Evolutionary conservation across 2,329 filamentous ascomycete species (phyloP).

Genomic region (Fusarium liriodendri): DNA sequence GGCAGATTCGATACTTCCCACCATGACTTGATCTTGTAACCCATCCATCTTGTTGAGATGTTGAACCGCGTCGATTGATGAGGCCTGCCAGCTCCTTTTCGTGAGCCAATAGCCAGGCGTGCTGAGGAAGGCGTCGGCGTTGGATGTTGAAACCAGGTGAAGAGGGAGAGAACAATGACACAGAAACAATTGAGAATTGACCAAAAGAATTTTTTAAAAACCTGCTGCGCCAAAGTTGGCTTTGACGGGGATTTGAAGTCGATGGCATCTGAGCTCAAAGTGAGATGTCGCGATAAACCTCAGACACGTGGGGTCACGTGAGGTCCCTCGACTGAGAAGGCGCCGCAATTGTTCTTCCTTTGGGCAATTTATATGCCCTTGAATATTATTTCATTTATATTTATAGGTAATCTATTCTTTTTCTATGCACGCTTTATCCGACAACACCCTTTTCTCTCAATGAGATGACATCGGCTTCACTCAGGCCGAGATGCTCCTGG

Average conservation of each 20-base stretch:
- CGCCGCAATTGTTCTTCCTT: background rate
- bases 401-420: background rate
- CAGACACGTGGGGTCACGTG: constrained; percentile 36
- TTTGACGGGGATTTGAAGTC: constrained; percentile 10
- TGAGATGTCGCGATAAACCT: constrained; percentile 19
- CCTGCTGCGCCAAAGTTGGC: constrained; percentile 1
- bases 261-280: constrained; percentile 23
- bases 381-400: background rate
- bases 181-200: background rate
- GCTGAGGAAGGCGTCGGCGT: background rate
- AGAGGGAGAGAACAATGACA: background rate
- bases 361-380: background rate
- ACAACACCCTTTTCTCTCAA: constrained; percentile 77
- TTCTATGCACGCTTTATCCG: constrained; percentile 51
- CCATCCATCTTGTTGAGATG: constrained; percentile 11
- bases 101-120: background rate
- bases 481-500: constrained; percentile 70
- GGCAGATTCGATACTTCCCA: background rate
- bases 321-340: background rate
- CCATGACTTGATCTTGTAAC: background rate
- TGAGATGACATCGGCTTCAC: constrained; percentile 66
- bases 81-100: constrained; percentile 15
- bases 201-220: background rate
- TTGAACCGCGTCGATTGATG: background rate
- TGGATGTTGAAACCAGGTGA: background rate